A percentile compares a stretch with the other conserved stretches of the same genome.
phyloP scores from a whole-genome alignment of 345 rosid genomes.

The Eucalyptus sp. region DNA sequence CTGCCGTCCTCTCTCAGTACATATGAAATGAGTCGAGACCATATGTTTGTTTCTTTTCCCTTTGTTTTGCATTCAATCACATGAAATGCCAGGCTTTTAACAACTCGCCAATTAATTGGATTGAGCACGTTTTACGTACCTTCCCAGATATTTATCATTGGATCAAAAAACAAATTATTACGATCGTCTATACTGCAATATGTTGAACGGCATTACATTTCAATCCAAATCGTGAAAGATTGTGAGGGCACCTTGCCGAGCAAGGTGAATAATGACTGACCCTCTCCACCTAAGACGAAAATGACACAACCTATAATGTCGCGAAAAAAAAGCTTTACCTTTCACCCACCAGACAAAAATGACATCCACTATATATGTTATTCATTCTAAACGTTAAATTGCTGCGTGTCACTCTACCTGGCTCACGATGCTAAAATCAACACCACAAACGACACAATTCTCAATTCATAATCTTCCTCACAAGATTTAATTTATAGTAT shows the following conservation, averaged over 20 bases:
- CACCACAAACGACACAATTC: background rate
- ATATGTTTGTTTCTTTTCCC: too few species aligned
- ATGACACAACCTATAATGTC: too few species aligned
- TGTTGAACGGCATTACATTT: too few species aligned
- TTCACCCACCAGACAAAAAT: background rate
- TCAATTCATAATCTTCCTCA: background rate
- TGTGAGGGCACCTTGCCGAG: too few species aligned
- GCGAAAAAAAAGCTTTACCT: background rate
- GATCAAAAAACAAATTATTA: too few species aligned
- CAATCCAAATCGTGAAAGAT: too few species aligned
- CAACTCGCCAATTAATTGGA: background rate
- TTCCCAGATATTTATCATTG: too few species aligned
- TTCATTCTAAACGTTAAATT: background rate
- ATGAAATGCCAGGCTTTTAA: background rate
- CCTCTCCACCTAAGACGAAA: background rate
- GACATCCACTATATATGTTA: background rate
- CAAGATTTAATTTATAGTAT: background rate
- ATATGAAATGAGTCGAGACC: too few species aligned
- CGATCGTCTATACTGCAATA: accelerated
- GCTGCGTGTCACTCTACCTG: accelerated
- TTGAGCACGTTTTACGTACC: background rate
- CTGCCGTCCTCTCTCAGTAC: too few species aligned
- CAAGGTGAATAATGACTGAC: background rate
- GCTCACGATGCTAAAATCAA: background rate
- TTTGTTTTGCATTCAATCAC: background rate